A percentile compares a stretch with the other conserved stretches of the same genome.
Conservation (phyloP, 2,329 filamentous ascomycete species). For the Fusarium foetens region DNA sequence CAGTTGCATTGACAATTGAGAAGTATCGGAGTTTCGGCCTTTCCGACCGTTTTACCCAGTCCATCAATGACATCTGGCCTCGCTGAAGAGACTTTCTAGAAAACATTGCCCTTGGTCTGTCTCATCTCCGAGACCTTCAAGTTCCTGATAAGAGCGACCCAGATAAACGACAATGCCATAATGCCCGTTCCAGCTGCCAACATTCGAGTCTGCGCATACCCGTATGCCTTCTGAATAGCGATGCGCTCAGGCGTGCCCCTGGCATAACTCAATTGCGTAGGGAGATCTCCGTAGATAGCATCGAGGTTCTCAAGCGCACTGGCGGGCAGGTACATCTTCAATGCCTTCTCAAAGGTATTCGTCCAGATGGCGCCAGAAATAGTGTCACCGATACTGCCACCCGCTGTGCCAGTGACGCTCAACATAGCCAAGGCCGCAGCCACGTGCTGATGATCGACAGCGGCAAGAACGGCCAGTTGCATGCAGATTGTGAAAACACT, state of each 20-base stretch:
- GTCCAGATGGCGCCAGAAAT: constrained; percentile 57
- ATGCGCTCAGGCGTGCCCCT: constrained; percentile 5
- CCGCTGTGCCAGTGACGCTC: constrained; percentile 55
- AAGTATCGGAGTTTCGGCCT: background rate
- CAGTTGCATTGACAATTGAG: background rate
- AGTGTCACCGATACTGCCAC: constrained; percentile 57
- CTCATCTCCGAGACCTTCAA: constrained; percentile 34
- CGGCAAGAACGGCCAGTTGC: constrained; percentile 67
- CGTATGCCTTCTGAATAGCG: constrained; percentile 15
- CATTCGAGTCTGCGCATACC: constrained; percentile 30
- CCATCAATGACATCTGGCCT: background rate
- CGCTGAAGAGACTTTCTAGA: background rate
- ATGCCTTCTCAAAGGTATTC: constrained; percentile 48
- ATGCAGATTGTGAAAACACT: constrained; percentile 64
- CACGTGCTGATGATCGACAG: constrained; percentile 63
- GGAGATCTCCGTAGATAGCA: constrained; percentile 4
- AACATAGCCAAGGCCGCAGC: constrained; percentile 60
- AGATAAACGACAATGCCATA: constrained; percentile 30
- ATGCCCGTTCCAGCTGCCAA: constrained; percentile 35
- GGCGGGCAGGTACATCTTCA: background rate
- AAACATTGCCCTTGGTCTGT: constrained; percentile 31
- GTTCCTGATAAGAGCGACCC: constrained; percentile 36
- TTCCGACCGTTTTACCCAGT: background rate
- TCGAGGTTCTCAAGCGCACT: constrained; percentile 1
- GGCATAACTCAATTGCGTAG: constrained; percentile 2